These are phyloP conservation scores for Monosporascus sp. DNA, from an alignment of 2,329 filamentous ascomycete species.

Conservation along the genomic window DNA sequence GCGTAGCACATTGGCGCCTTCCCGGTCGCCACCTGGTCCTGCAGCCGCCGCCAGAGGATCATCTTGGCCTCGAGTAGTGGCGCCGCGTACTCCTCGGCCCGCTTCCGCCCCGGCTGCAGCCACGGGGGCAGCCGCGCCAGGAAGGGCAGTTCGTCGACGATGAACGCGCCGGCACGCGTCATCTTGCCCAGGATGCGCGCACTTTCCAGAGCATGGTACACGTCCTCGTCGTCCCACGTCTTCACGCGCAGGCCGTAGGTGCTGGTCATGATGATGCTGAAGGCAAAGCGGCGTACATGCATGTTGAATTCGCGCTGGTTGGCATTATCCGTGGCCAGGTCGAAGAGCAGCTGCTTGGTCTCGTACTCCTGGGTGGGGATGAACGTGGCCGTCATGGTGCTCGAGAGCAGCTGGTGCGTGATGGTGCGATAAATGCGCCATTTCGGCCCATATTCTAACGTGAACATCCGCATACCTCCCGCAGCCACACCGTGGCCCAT, in stretches of 20 bases:
- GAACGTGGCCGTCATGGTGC: constrained; percentile 30
- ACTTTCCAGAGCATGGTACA: constrained; percentile 5
- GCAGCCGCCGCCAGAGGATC: constrained; percentile 17
- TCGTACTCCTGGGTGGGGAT: constrained; percentile 40
- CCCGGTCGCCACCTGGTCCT: constrained; percentile 11
- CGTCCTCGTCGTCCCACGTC: constrained; percentile 17
- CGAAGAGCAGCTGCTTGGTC: constrained; percentile 36
- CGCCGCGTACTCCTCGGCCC: constrained; percentile 8
- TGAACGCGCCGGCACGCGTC: constrained; percentile 16
- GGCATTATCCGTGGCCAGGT: constrained; percentile 30
- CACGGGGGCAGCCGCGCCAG: constrained; percentile 15
- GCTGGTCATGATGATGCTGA: constrained; percentile 23
- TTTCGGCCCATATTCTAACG: constrained; percentile 33
- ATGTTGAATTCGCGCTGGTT: constrained; percentile 21
- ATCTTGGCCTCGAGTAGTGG: constrained; percentile 16
- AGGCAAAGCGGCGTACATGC: constrained; percentile 24
- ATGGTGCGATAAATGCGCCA: constrained; percentile 35
- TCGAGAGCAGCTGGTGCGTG: constrained; percentile 32
- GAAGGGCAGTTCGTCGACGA: constrained; percentile 20
- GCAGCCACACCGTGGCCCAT: constrained; percentile 33
- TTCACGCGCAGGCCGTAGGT: constrained; percentile 21
- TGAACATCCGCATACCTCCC: constrained; percentile 33
- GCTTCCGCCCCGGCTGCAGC: constrained; percentile 18
- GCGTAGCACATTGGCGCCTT: constrained; percentile 16
- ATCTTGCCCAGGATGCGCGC: constrained; percentile 12